Evolutionary conservation across 176 grass and related monocot genomes (phyloP), one percentile per base, ranked within the genome.

Genomic region (Avena sativa): DNA sequence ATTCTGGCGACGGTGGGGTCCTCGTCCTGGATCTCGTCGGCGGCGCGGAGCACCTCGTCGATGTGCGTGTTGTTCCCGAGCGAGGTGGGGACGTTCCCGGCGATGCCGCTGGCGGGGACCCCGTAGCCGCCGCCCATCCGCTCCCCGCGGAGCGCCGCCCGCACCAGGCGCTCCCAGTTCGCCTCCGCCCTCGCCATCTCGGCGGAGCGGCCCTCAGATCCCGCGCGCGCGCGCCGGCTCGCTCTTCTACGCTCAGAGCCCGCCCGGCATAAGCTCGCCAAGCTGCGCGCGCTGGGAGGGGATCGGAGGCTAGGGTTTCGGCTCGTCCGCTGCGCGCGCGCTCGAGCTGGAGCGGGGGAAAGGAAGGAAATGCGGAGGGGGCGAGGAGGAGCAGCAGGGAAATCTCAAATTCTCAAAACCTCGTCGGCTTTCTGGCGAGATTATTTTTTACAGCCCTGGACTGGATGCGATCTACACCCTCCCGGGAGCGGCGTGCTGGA

Each of bases 1-100:
- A 98, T 98, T 81, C 96, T 95, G 8, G 93, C 87, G 61, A 96
- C 69, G 28, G 76, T 92, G 52, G 88, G 90, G 83, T 98, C 93
- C 71, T 96, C 96, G 30, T 98, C 91, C 88, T 98, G 93, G 86
- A 98, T 96, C 96, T 94, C 93, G 56, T 98, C 96, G 19, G 96
- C 96, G 9, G 93, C 92, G 79, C 92, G 91, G 34, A 98, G 92
- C 68, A 98, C 91, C 85, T 98, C 93, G 12, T 98, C 96, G 87
- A 96, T 98, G 84, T 96, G 93, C 8, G 64, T 87, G 83, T 94
- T 94, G 89, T 96, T 94, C 8, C 86, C 85, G 78, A 98, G 90
- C 48, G 40, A 96, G 57, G 93, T 87, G 8, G 96, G 96, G 5
- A 98, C 96, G 51, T 73, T 91, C 28, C 93, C 93, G 4, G 96